Conservation (phyloP, 495 filamentous ascomycete species). For the Parathielavia hyrcaniae region DNA sequence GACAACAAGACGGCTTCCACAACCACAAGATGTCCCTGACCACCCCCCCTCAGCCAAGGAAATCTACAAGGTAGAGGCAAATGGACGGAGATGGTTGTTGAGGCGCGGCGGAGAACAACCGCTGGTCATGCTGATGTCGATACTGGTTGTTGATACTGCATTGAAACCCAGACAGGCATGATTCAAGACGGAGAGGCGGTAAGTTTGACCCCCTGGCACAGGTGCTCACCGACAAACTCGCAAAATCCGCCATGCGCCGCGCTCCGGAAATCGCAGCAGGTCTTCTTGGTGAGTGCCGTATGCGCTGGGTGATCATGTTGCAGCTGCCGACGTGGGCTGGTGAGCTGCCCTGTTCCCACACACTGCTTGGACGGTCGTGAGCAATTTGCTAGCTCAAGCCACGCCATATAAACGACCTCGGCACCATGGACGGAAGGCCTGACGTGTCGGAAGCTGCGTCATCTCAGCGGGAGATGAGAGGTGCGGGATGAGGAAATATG, state of each 20-base stretch:
- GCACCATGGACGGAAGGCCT: not conserved
- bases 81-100: not conserved
- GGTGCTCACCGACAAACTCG: not conserved
- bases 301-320: not conserved
- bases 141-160: no score
- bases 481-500: slow-evolving; percentile 11
- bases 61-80: not conserved
- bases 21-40: no score
- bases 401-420: not conserved
- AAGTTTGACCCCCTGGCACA: not conserved
- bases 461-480: not conserved
- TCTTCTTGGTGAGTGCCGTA: not conserved
- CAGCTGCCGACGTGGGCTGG: not conserved
- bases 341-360: not conserved
- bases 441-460: slow-evolving; percentile 8
- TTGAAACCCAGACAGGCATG: not conserved
- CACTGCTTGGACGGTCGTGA: not conserved
- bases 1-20: no score
- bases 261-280: not conserved
- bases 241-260: not conserved
- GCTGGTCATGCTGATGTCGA: no score
- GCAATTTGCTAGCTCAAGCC: not conserved
- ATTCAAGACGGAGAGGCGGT: not conserved
- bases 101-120: no score
- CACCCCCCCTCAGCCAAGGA: no score